Evolutionary conservation across 164 flowering plant genomes (phyloP).

Genomic region (Liriodendron chinense): DNA sequence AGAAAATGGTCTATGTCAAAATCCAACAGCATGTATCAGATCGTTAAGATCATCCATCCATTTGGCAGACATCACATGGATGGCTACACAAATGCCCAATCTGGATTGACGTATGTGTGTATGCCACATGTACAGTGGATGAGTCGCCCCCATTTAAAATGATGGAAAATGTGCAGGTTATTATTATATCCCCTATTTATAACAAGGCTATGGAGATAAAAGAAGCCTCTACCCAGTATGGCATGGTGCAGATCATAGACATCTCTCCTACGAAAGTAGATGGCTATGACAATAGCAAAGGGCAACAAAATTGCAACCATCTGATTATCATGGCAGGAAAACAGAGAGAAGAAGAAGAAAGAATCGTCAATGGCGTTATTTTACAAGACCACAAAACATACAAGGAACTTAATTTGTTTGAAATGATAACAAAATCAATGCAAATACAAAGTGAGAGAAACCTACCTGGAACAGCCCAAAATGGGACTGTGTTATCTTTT

Average conservation of each 20-base stretch:
- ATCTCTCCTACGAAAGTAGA: constrained; percentile 58
- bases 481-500: constrained; percentile 32
- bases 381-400: neutral
- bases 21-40: neutral
- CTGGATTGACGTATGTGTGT: neutral
- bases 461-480: constrained; percentile 41
- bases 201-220: neutral
- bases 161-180: neutral
- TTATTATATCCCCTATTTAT: neutral
- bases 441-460: neutral
- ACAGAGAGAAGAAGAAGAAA: neutral
- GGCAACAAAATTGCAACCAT: constrained; percentile 52
- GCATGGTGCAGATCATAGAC: constrained; percentile 80
- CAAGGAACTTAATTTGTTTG: neutral
- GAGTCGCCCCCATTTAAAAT: neutral
- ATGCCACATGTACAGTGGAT: neutral
- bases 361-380: neutral
- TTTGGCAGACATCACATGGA: neutral
- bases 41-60: neutral
- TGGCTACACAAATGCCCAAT: neutral
- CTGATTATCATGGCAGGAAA: constrained; percentile 24
- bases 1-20: neutral
- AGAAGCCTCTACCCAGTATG: constrained; percentile 44
- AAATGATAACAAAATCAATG: neutral
- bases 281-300: constrained; percentile 34